phyloP scores from a whole-genome alignment of 108 stramenopile species.

The Bacterosira constricta region DNA sequence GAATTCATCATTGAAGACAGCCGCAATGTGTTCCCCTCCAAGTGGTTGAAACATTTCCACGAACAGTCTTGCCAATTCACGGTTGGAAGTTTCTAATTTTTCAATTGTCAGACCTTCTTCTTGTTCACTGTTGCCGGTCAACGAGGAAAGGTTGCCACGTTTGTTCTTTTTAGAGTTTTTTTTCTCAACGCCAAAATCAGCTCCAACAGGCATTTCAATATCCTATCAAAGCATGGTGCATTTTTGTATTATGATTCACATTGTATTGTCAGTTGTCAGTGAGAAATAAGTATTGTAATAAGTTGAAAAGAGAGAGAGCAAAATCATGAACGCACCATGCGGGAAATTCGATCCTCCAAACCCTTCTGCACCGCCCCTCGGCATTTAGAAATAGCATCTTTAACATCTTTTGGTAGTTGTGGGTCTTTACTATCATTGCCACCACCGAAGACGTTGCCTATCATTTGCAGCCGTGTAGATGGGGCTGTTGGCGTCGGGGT shows the following conservation, averaged over 20 bases:
- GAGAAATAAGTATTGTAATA: too few relatives aligned
- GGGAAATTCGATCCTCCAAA: constrained; percentile 58
- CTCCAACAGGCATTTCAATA: constrained; percentile 83
- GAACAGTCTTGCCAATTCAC: constrained; percentile 82
- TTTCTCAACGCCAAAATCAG: constrained; percentile 86
- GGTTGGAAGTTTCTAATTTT: constrained; percentile 74
- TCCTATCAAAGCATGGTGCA: constrained; percentile 53
- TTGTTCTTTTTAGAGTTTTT: constrained; percentile 33
- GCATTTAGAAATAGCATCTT: constrained; percentile 81
- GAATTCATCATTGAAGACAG: constrained; percentile 65
- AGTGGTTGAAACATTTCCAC: constrained; percentile 92
- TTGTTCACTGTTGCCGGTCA: constrained; percentile 10
- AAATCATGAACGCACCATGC: constrained; percentile 25
- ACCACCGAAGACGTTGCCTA: constrained; percentile 40
- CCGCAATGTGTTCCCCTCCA: constrained; percentile 73
- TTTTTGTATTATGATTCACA: too few relatives aligned
- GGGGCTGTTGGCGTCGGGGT: neutral
- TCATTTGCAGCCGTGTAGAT: constrained; percentile 19
- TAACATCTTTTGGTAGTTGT: constrained; percentile 76
- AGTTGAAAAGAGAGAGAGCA: neutral
- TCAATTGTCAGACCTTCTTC: constrained; percentile 54
- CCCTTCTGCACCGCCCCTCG: constrained; percentile 76
- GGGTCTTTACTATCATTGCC: constrained; percentile 24
- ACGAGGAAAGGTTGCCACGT: constrained; percentile 28
- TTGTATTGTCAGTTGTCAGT: too few relatives aligned